These are phyloP conservation scores for Trematosphaeria pertusa DNA, from an alignment of 2,329 filamentous ascomycete genomes.

Conservation along the genomic window DNA sequence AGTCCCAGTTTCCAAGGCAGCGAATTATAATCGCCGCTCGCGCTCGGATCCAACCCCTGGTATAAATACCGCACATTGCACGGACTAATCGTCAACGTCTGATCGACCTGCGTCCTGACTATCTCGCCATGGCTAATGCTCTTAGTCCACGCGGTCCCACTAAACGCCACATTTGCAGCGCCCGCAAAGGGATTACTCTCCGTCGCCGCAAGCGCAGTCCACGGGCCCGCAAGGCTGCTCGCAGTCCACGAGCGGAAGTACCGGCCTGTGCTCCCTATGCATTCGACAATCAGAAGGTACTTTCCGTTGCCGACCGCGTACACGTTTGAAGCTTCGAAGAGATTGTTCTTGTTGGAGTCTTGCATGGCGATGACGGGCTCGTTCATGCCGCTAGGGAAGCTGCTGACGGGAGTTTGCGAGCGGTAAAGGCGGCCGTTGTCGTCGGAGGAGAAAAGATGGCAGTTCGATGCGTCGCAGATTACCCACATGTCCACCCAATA, in stretches of 20 bases:
- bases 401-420: slow-evolving; percentile 40
- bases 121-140: slow-evolving; percentile 48
- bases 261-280: slow-evolving; percentile 41
- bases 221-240: slow-evolving; percentile 38
- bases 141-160: slow-evolving; percentile 45
- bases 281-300: slow-evolving; percentile 52
- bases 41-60: slow-evolving; percentile 47
- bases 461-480: slow-evolving; percentile 48
- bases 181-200: slow-evolving; percentile 49
- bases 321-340: slow-evolving; percentile 51
- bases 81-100: slow-evolving; percentile 46
- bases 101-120: slow-evolving; percentile 45
- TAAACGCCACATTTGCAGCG: slow-evolving; percentile 48
- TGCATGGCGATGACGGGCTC: slow-evolving; percentile 46
- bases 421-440: slow-evolving; percentile 53
- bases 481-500: slow-evolving; percentile 56
- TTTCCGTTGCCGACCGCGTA: slow-evolving; percentile 39
- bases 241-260: slow-evolving; percentile 53
- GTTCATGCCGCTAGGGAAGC: slow-evolving; percentile 48
- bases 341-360: slow-evolving; percentile 32
- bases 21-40: slow-evolving; percentile 41
- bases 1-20: slow-evolving; percentile 49
- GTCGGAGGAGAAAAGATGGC: slow-evolving; percentile 52
- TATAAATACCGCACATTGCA: slow-evolving; percentile 48
- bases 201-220: slow-evolving; percentile 45